Conservation (phyloP, 495 filamentous ascomycete species). For the Penicillium samsonianum region DNA sequence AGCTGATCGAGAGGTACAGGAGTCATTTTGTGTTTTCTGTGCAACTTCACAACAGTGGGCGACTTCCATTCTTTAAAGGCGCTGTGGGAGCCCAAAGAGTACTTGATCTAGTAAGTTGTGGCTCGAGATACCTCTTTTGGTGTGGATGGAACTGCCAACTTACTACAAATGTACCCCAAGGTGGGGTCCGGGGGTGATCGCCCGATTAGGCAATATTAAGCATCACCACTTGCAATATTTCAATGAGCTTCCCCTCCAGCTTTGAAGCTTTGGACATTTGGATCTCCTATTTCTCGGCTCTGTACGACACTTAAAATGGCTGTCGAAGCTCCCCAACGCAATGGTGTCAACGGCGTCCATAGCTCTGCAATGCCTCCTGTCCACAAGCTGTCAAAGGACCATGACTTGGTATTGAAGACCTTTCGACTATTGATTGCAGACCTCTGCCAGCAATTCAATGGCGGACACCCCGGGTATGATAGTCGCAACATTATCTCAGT, state of each 20-base stretch:
- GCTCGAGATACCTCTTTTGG: constrained; percentile 6
- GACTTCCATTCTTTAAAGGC: not conserved
- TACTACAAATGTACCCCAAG: no score
- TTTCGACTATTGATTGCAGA: constrained; percentile 59
- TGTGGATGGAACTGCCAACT: not conserved
- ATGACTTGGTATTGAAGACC: constrained; percentile 50
- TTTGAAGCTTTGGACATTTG: not conserved
- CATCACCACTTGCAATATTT: constrained; percentile 14
- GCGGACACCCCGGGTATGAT: constrained; percentile 57
- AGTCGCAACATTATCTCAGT: not conserved
- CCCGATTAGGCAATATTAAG: constrained; percentile 20
- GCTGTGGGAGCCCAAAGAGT: not conserved
- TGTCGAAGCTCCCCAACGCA: constrained; percentile 10
- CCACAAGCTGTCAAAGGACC: constrained; percentile 34
- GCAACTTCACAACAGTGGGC: not conserved
- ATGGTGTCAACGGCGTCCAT: constrained; percentile 19
- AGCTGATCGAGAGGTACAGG: constrained; percentile 21
- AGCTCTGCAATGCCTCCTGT: constrained; percentile 27
- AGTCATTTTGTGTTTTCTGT: constrained; percentile 13
- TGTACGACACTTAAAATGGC: not conserved
- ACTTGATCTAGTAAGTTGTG: constrained; percentile 6
- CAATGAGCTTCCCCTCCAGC: constrained; percentile 5
- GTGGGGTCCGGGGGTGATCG: not conserved
- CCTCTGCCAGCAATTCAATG: constrained; percentile 59
- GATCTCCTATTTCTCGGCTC: not conserved